These are phyloP conservation scores for Leptographium flavum DNA, from an alignment of 2,329 filamentous ascomycete genomes.

Conservation along the genomic window DNA sequence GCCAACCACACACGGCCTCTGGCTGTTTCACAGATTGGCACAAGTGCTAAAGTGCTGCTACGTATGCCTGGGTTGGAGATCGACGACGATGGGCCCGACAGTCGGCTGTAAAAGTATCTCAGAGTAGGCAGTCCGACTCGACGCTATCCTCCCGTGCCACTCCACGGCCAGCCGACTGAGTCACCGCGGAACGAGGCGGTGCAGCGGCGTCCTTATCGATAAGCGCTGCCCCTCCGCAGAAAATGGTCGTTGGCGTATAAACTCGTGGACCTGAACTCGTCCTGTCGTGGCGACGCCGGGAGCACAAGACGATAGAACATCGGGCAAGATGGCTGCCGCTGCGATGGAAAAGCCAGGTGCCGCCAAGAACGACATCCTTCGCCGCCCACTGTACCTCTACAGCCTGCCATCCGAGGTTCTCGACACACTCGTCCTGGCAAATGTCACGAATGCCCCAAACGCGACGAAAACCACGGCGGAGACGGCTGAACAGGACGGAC, in stretches of 20 bases:
- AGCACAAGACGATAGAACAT: background rate
- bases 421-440: constrained; percentile 47
- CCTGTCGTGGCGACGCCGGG: too few species aligned
- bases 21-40: background rate
- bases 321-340: too few species aligned
- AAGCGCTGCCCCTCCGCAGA: background rate
- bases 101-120: too few species aligned
- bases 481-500: constrained; percentile 7
- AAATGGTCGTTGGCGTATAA: too few species aligned
- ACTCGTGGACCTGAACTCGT: too few species aligned
- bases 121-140: too few species aligned
- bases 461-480: background rate
- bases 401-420: constrained; percentile 67
- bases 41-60: too few species aligned
- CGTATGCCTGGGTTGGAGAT: too few species aligned
- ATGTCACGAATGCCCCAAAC: constrained; percentile 19
- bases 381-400: constrained; percentile 50
- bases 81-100: background rate
- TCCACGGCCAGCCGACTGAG: background rate
- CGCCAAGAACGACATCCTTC: constrained; percentile 28
- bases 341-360: constrained; percentile 1
- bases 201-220: background rate
- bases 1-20: background rate
- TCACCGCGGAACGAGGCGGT: background rate
- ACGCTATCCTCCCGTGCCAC: too few species aligned